Percentiles rank a stretch among this genome's conserved stretches.
These are phyloP conservation scores for Graphilbum ipis-grandicollis DNA, from an alignment of 2,329 filamentous ascomycete genomes.

Conservation along the genomic window DNA sequence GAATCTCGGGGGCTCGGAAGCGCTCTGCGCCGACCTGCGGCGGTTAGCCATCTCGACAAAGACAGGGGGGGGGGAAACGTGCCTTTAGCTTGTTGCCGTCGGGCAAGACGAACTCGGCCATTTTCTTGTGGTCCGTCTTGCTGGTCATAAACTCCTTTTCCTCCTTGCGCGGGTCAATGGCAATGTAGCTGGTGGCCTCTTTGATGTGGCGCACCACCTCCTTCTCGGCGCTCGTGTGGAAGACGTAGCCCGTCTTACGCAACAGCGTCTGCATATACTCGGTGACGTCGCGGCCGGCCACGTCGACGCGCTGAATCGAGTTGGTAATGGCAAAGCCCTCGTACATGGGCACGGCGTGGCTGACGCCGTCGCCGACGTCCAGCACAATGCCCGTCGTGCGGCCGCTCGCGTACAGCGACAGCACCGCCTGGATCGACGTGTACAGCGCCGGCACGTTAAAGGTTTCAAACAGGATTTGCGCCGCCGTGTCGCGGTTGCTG, in stretches of 20 bases:
- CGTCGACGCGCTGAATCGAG: constrained; percentile 88
- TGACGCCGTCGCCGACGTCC: constrained; percentile 89
- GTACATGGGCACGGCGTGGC: constrained; percentile 92
- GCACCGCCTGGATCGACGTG: constrained; percentile 90
- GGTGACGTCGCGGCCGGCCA: constrained; percentile 88
- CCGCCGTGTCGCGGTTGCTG: constrained; percentile 87
- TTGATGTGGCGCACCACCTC: constrained; percentile 97
- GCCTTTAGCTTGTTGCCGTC: constrained; percentile 91
- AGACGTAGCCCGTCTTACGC: constrained; percentile 81
- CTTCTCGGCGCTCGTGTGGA: constrained; percentile 97
- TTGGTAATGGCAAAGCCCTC: constrained; percentile 95
- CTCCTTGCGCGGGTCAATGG: constrained; percentile 76
- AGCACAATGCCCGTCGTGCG: constrained; percentile 92
- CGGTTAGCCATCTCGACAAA: neutral
- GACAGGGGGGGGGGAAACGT: constrained; percentile 3
- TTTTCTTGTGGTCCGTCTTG: constrained; percentile 61
- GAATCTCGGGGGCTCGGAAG: constrained; percentile 89
- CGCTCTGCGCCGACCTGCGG: constrained; percentile 72
- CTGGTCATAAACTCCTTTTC: constrained; percentile 88
- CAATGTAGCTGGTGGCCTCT: constrained; percentile 84
- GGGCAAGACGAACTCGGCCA: constrained; percentile 73
- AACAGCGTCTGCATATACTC: constrained; percentile 85
- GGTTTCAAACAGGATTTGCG: constrained; percentile 95
- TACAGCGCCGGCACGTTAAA: constrained; percentile 96
- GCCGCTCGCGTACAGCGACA: constrained; percentile 89